Evolutionary conservation across 768 basidiomycete species (phyloP), one percentile per base, ranked within the genome.

Genomic region (Lactarius evosmus): DNA sequence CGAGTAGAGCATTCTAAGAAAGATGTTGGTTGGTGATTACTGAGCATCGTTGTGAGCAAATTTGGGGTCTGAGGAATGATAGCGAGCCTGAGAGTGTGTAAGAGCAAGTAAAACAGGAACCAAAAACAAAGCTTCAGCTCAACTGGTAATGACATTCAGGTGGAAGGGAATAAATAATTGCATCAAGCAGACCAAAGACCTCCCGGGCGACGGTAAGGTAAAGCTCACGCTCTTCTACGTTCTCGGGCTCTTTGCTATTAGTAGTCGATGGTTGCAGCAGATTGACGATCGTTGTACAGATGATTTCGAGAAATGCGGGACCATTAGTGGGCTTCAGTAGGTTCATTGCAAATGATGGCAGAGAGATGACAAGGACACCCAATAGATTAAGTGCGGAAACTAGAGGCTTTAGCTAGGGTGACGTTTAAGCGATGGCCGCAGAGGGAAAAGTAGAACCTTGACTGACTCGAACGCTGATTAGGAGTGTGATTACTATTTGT

Each of bases 11-110:
- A 32, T 34, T 65, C 72, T 8, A 89, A 71, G 30, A 89, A 71
- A 77, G 81, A 80, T 5, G 70, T 63, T 2, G 87, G 83, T 57
- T 86, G 86, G 27, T 75, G 73, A 6, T 76, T 67, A 63, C 83
- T 75, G 17, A 91, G 74, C 27, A 91, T 73, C 16, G 72, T 76
- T 57, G 77, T 71, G 58, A 88, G 68, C 50, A 82, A 74, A 25
- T 79, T 74, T 27, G 74, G 72, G 34, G 77, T 76, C 34, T 74
- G 75, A 8, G 78, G 67, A 29, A 86, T 69, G 4, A 70, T 63
- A 5, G 72, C 73, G 3, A 84, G 64, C 52, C 64, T 65, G 84
- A 83, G 56, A 16, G 29, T 32, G 7, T 7, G 55, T 61, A 27
- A 65, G 59, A 33, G 19, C 4, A 12, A 16, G 53, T 50, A 12